A percentile compares a stretch with the other conserved stretches of the same genome.
These are phyloP conservation scores for Rhynchospora breviuscula DNA, from an alignment of 176 grass and related monocot species.

Conservation along the genomic window DNA sequence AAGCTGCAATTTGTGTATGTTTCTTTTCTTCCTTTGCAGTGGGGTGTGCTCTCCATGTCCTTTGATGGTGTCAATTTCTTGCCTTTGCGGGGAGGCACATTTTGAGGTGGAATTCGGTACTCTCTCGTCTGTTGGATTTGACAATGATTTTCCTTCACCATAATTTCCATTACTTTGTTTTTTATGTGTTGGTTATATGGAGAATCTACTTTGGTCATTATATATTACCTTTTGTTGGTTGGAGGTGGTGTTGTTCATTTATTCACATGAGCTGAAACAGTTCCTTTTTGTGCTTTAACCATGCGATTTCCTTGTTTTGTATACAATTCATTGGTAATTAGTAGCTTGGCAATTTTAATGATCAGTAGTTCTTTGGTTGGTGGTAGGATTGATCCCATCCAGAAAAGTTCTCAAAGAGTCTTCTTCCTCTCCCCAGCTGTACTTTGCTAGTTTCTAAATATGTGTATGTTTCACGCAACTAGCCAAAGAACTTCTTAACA, in stretches of 20 bases:
- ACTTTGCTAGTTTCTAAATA: neutral
- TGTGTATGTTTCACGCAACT: neutral
- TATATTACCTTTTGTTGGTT: neutral
- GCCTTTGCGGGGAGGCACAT: constrained; percentile 65
- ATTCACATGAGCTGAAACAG: neutral
- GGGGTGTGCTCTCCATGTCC: constrained; percentile 84
- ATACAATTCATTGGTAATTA: neutral
- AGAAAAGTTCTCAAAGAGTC: neutral
- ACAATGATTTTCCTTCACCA: neutral
- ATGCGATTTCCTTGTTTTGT: neutral
- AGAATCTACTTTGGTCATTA: neutral
- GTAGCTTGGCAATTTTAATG: neutral
- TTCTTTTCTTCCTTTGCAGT: constrained; percentile 26
- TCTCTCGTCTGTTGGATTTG: constrained; percentile 31
- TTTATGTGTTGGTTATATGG: neutral
- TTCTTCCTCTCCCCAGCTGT: neutral
- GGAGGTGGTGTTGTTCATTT: neutral
- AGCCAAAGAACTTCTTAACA: neutral
- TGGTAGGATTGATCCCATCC: neutral
- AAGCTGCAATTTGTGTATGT: constrained; percentile 22
- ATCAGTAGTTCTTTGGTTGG: neutral
- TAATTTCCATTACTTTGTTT: neutral
- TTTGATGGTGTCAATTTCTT: constrained; percentile 91
- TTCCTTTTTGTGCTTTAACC: neutral
- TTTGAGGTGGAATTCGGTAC: constrained; percentile 80